Conservation (phyloP, 73 alveolate genomes). For the Paramecium primaurelia region DNA sequence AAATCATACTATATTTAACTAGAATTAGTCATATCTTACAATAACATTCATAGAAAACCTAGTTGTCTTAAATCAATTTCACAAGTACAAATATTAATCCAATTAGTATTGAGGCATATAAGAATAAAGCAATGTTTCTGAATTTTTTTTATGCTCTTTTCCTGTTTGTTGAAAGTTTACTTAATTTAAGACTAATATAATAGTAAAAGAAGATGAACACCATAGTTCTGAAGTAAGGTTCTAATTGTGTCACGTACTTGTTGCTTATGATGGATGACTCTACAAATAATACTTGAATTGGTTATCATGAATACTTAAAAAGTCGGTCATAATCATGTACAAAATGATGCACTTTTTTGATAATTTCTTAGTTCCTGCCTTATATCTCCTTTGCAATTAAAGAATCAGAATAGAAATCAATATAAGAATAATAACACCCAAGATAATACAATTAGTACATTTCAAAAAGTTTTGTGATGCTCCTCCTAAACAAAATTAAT, state of each 20-base stretch:
- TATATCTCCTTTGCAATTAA: not conserved
- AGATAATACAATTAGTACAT: not conserved
- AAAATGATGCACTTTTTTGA: not conserved
- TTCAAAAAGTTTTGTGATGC: not conserved
- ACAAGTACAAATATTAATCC: not conserved
- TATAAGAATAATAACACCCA: not conserved
- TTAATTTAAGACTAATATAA: not conserved
- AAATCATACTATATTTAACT: not conserved
- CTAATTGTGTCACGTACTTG: not conserved
- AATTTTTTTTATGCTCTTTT: not conserved
- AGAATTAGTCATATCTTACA: not conserved
- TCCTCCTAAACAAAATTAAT: not conserved
- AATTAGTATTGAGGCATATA: not conserved
- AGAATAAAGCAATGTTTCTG: not conserved
- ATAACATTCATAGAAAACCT: not conserved
- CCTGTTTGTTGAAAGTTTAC: not conserved
- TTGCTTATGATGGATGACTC: not conserved
- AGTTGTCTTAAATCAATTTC: not conserved
- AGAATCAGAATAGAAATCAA: not conserved
- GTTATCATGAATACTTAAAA: not conserved
- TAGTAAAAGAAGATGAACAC: not conserved
- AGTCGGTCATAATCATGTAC: not conserved
- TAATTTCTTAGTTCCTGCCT: not conserved
- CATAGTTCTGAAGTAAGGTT: not conserved
- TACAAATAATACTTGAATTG: not conserved